phyloP scores from a whole-genome alignment of 192 early-diverging fungal species.

The Podila epicladia region DNA sequence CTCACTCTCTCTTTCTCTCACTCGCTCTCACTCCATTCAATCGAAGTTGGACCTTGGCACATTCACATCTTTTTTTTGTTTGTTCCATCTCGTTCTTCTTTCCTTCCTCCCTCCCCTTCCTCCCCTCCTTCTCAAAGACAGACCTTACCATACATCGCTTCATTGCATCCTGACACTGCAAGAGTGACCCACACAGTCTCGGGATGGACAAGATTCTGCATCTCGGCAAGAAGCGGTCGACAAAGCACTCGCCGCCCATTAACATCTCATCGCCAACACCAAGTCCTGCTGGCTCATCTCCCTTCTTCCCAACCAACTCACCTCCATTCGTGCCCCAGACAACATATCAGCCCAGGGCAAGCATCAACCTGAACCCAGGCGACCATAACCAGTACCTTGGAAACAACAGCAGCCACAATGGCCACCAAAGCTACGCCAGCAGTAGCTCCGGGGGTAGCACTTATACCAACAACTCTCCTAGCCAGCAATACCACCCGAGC shows the following conservation, averaged over 20 bases:
- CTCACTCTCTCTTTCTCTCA: not conserved
- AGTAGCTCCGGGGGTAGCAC: not conserved
- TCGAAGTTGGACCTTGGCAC: no score
- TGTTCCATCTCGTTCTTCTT: not conserved
- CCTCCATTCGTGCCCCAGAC: conserved; percentile 37
- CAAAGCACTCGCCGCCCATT: conserved; percentile 39
- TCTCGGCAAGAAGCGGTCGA: conserved; percentile 48
- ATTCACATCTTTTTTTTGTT: no score
- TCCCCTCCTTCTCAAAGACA: not conserved
- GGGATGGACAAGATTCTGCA: conserved; percentile 49
- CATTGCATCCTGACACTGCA: not conserved
- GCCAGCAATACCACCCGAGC: conserved; percentile 32
- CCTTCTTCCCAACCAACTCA: conserved; percentile 22
- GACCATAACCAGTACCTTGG: conserved; percentile 19
- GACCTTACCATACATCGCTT: not conserved
- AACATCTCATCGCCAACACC: conserved; percentile 43
- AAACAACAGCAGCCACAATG: conserved; percentile 11
- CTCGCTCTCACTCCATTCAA: not conserved
- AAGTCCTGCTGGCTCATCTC: conserved; percentile 20
- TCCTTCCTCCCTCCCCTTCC: not conserved
- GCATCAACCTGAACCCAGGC: conserved; percentile 24
- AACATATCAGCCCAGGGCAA: conserved; percentile 38
- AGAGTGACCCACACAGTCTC: not conserved
- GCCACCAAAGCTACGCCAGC: not conserved
- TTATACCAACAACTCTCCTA: not conserved